Evolutionary conservation across 805 yeast species (phyloP).

Genomic region (Candida tibetensis): DNA sequence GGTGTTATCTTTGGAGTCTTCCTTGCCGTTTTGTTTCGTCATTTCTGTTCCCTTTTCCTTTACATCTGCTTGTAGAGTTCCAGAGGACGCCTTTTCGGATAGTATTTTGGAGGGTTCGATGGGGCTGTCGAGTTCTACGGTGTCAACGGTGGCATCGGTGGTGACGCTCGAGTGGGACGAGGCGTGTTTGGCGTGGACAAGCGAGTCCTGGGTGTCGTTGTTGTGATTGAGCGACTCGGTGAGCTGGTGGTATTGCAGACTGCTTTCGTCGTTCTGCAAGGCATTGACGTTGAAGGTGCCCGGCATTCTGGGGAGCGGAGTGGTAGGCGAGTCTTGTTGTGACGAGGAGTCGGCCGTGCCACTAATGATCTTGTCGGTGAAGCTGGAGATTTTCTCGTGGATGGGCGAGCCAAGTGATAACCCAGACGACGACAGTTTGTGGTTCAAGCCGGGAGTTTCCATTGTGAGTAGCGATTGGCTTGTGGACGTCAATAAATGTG

Average conservation of each 20-base stretch:
- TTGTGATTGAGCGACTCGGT: constrained; percentile 7
- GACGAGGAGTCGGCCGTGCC: constrained; percentile 4
- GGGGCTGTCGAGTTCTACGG: constrained; percentile 1
- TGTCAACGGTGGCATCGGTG: constrained; percentile 5
- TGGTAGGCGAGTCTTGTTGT: constrained; percentile 2
- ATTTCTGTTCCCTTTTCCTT: too few species aligned
- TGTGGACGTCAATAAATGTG: too few species aligned
- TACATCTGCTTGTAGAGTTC: background rate
- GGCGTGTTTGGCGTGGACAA: constrained; percentile 12
- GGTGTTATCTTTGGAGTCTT: background rate
- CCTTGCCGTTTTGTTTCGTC: too few species aligned
- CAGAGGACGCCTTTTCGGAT: background rate
- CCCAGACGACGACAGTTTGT: background rate
- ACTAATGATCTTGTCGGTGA: constrained; percentile 10
- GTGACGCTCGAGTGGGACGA: background rate
- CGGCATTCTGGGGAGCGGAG: constrained; percentile 40
- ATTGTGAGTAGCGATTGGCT: too few species aligned
- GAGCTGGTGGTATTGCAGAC: constrained; percentile 10
- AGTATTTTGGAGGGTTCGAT: background rate
- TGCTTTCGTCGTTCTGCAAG: constrained; percentile 20
- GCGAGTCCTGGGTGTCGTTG: constrained; percentile 7
- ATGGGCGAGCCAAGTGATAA: constrained; percentile 12
- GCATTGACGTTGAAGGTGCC: constrained; percentile 49
- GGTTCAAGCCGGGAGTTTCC: too few species aligned
- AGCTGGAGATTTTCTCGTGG: constrained; percentile 12